These are phyloP conservation scores for Moelleriella libera DNA, from an alignment of 2,329 filamentous ascomycete species.

Conservation along the genomic window DNA sequence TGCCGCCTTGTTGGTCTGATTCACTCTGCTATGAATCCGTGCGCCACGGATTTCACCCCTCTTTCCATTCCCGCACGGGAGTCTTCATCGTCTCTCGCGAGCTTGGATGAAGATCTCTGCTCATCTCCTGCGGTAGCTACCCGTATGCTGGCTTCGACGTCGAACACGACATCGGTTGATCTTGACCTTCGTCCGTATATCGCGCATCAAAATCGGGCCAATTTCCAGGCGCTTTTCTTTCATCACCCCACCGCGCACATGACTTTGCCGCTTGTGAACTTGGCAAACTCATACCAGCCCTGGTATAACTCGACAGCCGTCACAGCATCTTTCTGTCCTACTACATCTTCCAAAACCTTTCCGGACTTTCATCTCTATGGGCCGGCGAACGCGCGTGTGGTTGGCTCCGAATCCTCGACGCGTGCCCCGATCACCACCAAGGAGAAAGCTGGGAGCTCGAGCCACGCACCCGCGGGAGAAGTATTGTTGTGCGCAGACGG, in stretches of 20 bases:
- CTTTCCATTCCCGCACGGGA: background rate
- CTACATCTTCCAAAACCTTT: constrained; percentile 2
- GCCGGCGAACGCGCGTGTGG: background rate
- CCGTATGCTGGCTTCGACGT: background rate
- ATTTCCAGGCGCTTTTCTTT: background rate
- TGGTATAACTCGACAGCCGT: constrained; percentile 3
- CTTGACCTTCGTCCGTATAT: background rate
- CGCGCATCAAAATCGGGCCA: background rate
- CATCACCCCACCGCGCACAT: background rate
- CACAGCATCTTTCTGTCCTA: constrained; percentile 3
- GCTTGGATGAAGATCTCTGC: background rate
- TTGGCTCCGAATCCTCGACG: too few species aligned
- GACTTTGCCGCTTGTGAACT: background rate
- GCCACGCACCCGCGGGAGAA: too few species aligned
- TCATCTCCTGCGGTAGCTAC: background rate
- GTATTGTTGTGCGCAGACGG: too few species aligned
- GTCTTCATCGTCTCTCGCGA: background rate
- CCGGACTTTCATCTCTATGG: background rate
- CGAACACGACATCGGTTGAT: background rate
- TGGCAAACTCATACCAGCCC: background rate
- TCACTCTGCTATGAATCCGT: constrained; percentile 4
- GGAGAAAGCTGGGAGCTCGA: too few species aligned
- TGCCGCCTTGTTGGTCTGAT: background rate
- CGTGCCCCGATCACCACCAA: too few species aligned
- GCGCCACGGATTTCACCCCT: constrained; percentile 3